phyloP scores from a whole-genome alignment of 306 rosid species.

The Cicer chorassanicum region DNA sequence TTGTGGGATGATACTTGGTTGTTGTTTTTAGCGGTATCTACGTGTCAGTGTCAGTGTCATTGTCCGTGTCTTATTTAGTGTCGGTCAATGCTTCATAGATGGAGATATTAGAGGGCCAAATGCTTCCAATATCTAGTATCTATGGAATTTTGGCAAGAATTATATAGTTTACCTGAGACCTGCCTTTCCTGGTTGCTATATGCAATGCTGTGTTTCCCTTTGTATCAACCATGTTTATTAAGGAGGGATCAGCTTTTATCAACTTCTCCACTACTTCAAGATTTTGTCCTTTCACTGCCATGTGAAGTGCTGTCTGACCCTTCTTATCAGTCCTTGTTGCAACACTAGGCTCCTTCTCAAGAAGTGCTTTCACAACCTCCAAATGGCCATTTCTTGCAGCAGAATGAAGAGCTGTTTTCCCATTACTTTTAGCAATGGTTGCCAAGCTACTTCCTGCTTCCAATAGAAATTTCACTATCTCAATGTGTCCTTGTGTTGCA shows the following conservation, averaged over 20 bases:
- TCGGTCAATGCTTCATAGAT: no score
- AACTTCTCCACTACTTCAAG: constrained; percentile 76
- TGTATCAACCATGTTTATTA: constrained; percentile 73
- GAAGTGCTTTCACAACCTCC: constrained; percentile 67
- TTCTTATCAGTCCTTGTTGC: constrained; percentile 76
- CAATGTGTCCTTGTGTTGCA: constrained; percentile 83
- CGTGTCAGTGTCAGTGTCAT: no score
- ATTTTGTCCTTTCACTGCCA: constrained; percentile 93
- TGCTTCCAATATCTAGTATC: neutral
- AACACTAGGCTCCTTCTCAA: constrained; percentile 65
- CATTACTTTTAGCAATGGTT: constrained; percentile 88
- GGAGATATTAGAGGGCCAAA: no score
- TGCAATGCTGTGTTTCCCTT: constrained; percentile 86
- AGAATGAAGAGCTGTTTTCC: constrained; percentile 92
- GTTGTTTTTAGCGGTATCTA: no score
- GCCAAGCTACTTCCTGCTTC: constrained; percentile 85
- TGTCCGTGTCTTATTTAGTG: no score
- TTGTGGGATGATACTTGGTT: no score
- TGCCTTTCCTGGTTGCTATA: constrained; percentile 84
- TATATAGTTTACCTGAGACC: constrained; percentile 64
- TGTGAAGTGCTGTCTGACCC: constrained; percentile 96
- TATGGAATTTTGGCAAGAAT: neutral
- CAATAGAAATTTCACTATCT: constrained; percentile 68
- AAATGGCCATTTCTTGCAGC: constrained; percentile 93
- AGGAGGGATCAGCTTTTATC: constrained; percentile 64